Evolutionary conservation across 2,329 filamentous ascomycete species (phyloP), one percentile per base, ranked within the genome.

Genomic region (Westerdykella aurantiaca): DNA sequence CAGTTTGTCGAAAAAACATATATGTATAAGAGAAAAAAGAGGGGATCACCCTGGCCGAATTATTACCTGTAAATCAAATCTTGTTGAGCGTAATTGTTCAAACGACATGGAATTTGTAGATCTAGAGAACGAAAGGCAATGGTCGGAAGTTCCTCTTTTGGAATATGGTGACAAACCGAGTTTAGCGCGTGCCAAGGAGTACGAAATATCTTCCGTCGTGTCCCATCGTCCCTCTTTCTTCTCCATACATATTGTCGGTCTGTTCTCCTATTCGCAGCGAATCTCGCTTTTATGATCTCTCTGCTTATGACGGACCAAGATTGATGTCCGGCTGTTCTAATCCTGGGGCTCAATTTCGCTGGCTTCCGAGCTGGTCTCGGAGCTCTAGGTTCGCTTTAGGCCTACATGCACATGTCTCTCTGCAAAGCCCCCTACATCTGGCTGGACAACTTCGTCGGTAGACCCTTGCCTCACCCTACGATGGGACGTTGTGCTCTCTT

Each of bases 371-470:
- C 59, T 52, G 55, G 51, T 61, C 54, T 66, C 49, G 60, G 63
- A 58, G 57, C 57, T 60, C 51, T 53, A 58, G 64, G 58, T 67
- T 67, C 64, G 64, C 64, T 67, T 67, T 66, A 64, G 60, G 64
- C 63, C 60, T 53, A 67, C 62, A 67, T 62, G 18, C 39, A 41
- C 41, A 38, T 42, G 35, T 34, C 17, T 12, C 18, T 38, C 42
- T 29, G 25, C 9, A 29, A 10, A 9, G 9, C 4, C 4, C 25
- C 2, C 25, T 9, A 12, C 11, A 29, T 29, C 25, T 29, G 25
- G 25, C 11, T 12, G 25, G 25, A 10, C 25, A 29, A 12, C 2
- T 29, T 12, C 25, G 10, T 29, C 25, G 11, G 4, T 29, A 29
- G 9, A 29, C 10, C 25, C 25, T 29, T 29, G 25, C 25, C 11